phyloP scores from a whole-genome alignment of 768 basidiomycete genomes.

The Postia placenta region DNA sequence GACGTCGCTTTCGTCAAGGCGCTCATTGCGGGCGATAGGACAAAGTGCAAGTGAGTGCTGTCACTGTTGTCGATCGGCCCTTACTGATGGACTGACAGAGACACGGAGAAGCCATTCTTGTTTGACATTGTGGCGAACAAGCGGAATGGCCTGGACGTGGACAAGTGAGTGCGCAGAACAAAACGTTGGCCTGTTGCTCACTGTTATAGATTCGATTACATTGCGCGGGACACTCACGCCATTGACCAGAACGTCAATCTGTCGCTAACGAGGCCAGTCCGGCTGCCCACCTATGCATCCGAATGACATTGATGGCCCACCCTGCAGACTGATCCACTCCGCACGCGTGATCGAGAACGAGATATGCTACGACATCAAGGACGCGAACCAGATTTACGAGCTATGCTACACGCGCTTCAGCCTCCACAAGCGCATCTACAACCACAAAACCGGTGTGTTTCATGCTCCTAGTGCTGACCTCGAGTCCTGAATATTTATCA shows the following conservation, averaged over 20 bases:
- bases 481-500: too few relatives aligned
- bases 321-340: slow-evolving; percentile 68
- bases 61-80: background rate
- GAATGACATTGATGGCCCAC: too few relatives aligned
- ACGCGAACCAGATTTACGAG: slow-evolving; percentile 69
- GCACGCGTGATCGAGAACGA: slow-evolving; percentile 68
- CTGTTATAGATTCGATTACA: slow-evolving; percentile 67
- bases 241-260: slow-evolving; percentile 59
- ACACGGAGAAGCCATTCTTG: slow-evolving; percentile 57
- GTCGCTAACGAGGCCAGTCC: slow-evolving; percentile 41
- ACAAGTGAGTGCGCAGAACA: slow-evolving; percentile 48
- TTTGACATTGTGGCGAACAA: slow-evolving; percentile 85
- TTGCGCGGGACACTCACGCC: slow-evolving; percentile 66
- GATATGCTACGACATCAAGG: slow-evolving; percentile 81
- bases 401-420: slow-evolving; percentile 71
- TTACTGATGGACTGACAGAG: background rate
- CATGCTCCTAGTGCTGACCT: background rate
- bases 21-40: slow-evolving; percentile 61
- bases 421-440: slow-evolving; percentile 80
- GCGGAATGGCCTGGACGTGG: slow-evolving; percentile 79
- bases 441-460: slow-evolving; percentile 64
- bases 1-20: slow-evolving; percentile 68
- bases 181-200: background rate
- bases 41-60: slow-evolving; percentile 45
- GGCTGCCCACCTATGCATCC: background rate